These are phyloP conservation scores for Lactarius vividus DNA, from an alignment of 768 basidiomycete species.

Conservation along the genomic window DNA sequence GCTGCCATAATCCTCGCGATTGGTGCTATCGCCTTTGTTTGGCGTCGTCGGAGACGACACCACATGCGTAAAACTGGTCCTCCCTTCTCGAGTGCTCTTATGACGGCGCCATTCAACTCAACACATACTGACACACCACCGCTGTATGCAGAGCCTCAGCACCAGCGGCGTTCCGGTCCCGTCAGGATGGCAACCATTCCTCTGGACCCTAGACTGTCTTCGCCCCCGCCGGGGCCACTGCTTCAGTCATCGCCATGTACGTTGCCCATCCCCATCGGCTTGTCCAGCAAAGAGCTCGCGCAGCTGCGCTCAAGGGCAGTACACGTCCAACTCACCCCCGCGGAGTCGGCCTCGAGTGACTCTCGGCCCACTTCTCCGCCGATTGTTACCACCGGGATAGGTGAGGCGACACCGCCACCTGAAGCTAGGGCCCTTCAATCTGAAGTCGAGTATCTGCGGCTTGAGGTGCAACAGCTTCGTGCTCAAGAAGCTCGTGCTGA, in stretches of 20 bases:
- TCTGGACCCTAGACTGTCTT: not conserved
- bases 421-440: not conserved
- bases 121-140: not conserved
- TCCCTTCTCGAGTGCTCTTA: too few relatives aligned
- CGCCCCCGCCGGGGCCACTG: too few relatives aligned
- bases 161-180: not conserved
- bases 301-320: not conserved
- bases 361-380: not conserved
- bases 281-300: not conserved
- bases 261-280: not conserved
- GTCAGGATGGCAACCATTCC: not conserved
- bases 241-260: not conserved
- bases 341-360: not conserved
- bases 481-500: not conserved
- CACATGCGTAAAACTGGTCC: too few relatives aligned
- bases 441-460: not conserved
- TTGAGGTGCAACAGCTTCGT: not conserved
- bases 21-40: not conserved
- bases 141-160: too few relatives aligned
- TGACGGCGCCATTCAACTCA: not conserved
- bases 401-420: not conserved
- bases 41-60: not conserved
- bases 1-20: constrained; percentile 26
- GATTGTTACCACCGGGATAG: not conserved
- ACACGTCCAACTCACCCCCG: too few relatives aligned